A percentile compares a stretch with the other conserved stretches of the same genome.
These are phyloP conservation scores for Pseudocercospora pini-densiflorae DNA, from an alignment of 2,329 filamentous ascomycete species.

Conservation along the genomic window DNA sequence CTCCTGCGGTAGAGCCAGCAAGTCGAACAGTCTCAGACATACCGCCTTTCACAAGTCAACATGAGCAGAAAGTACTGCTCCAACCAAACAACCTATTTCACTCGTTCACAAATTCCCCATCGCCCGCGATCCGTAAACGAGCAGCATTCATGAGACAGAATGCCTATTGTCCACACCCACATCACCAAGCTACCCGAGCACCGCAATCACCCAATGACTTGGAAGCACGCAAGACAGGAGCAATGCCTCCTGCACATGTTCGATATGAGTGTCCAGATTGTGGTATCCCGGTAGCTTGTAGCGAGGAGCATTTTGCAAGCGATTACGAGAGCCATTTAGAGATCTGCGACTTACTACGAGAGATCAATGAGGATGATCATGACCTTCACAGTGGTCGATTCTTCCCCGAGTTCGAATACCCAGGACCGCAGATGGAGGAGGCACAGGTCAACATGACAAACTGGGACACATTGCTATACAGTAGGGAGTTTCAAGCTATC, in stretches of 20 bases:
- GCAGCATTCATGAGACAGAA: slow-evolving; percentile 92
- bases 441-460: slow-evolving; percentile 96
- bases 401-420: slow-evolving; percentile 93
- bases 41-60: slow-evolving; percentile 10
- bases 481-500: slow-evolving; percentile 86
- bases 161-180: slow-evolving; percentile 89
- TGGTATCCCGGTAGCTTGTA: slow-evolving; percentile 91
- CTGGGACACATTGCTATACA: slow-evolving; percentile 97
- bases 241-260: slow-evolving; percentile 76
- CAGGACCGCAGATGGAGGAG: slow-evolving; percentile 87
- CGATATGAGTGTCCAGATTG: slow-evolving; percentile 96
- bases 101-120: slow-evolving; percentile 84
- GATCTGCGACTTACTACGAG: slow-evolving; percentile 85
- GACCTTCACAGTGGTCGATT: slow-evolving; percentile 87
- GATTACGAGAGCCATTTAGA: slow-evolving; percentile 93
- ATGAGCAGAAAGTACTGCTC: slow-evolving; percentile 53
- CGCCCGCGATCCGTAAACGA: slow-evolving; percentile 82
- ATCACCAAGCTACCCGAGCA: slow-evolving; percentile 76
- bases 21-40: slow-evolving; percentile 11
- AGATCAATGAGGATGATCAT: slow-evolving; percentile 98
- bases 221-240: slow-evolving; percentile 64
- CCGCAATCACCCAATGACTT: slow-evolving; percentile 68
- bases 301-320: slow-evolving; percentile 91
- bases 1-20: slow-evolving; percentile 24
- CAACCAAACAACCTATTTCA: slow-evolving; percentile 87